Percentiles rank a stretch among this genome's conserved stretches.
These are phyloP conservation scores for Amylostereum areolatum DNA, from an alignment of 1,284 basidiomycete genomes.

Conservation along the genomic window DNA sequence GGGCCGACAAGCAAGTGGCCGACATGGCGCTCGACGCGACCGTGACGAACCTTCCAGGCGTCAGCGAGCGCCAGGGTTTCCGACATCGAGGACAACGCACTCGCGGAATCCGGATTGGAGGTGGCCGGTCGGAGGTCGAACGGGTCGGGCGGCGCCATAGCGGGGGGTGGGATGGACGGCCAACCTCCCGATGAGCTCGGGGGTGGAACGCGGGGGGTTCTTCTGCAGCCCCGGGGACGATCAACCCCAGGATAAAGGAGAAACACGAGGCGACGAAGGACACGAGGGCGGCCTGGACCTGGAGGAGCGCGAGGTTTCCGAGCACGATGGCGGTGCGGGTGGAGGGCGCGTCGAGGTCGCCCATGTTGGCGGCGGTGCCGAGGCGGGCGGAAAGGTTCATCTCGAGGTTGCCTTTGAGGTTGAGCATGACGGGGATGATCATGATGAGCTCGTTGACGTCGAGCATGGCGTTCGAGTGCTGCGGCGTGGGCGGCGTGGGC, in stretches of 20 bases:
- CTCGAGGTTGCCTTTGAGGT: constrained; percentile 95
- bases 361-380: constrained; percentile 77
- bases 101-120: constrained; percentile 41
- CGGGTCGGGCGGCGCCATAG: constrained; percentile 5
- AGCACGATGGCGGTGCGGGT: constrained; percentile 66
- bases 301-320: constrained; percentile 84
- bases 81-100: constrained; percentile 31
- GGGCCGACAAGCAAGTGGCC: constrained; percentile 75
- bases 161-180: constrained; percentile 6
- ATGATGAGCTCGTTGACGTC: constrained; percentile 94
- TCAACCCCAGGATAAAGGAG: constrained; percentile 67
- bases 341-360: constrained; percentile 75
- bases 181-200: neutral
- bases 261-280: constrained; percentile 83
- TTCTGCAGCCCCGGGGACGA: constrained; percentile 35
- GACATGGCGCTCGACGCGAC: constrained; percentile 89
- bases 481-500: neutral
- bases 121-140: constrained; percentile 4
- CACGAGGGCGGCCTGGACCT: constrained; percentile 90
- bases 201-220: constrained; percentile 20
- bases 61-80: neutral
- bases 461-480: constrained; percentile 88
- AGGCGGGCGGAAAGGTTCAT: constrained; percentile 87
- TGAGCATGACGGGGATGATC: constrained; percentile 91
- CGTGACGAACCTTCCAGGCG: constrained; percentile 61